These are phyloP conservation scores for Gypsophila paniculata DNA, from an alignment of 179 eudicot genomes.

Conservation along the genomic window DNA sequence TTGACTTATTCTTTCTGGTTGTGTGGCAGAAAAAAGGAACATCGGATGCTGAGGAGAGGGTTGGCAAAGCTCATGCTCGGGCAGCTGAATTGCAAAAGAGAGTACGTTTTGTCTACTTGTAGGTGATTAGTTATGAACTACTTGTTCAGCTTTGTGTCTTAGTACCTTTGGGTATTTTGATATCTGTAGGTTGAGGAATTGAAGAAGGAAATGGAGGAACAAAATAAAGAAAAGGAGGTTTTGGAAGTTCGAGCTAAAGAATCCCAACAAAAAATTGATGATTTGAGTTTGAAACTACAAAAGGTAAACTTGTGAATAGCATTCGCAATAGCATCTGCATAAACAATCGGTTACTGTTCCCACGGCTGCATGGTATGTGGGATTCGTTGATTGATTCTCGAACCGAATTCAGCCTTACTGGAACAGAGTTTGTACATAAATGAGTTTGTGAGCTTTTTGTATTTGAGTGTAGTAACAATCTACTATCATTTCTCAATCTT, in stretches of 20 bases:
- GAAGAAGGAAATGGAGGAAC: constrained; percentile 49
- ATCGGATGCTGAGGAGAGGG: constrained; percentile 54
- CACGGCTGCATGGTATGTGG: neutral
- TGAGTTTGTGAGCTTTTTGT: too few relatives aligned
- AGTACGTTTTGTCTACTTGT: constrained; percentile 29
- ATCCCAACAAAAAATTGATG: constrained; percentile 48
- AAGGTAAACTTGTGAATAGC: constrained; percentile 41
- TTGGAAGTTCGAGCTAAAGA: constrained; percentile 50
- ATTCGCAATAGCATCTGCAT: neutral
- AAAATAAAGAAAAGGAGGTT: constrained; percentile 44
- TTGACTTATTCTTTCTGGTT: neutral
- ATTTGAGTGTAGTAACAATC: too few relatives aligned
- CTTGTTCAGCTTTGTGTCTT: neutral
- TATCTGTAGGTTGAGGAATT: constrained; percentile 50
- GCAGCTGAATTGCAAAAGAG: constrained; percentile 60
- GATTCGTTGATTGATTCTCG: too few relatives aligned
- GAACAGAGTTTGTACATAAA: too few relatives aligned
- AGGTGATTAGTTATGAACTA: neutral
- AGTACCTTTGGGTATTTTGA: neutral
- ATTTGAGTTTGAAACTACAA: constrained; percentile 46
- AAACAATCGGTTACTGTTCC: neutral
- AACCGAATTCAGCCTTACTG: too few relatives aligned
- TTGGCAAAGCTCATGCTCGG: constrained; percentile 56
- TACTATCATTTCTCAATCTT: too few relatives aligned
- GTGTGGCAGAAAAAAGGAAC: constrained; percentile 51